Conservation (phyloP, 2,329 filamentous ascomycete species). For the Fusarium sp. region DNA sequence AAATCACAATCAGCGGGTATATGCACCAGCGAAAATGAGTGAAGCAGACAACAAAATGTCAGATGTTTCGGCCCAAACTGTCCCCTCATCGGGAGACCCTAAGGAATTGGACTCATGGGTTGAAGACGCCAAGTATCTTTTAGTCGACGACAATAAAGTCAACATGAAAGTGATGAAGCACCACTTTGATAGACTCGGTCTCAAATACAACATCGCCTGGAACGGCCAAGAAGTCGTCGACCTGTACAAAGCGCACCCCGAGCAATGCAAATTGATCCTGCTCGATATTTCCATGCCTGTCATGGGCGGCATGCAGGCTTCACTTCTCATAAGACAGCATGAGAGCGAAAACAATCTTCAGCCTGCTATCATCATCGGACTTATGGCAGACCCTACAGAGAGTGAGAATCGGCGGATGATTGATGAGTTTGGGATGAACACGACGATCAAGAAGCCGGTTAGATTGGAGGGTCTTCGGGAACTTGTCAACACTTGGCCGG, state of each 20-base stretch:
- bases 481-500: neutral
- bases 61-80: neutral
- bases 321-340: neutral
- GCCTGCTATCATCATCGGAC: neutral
- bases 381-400: neutral
- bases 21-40: neutral
- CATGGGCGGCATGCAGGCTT: neutral
- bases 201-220: neutral
- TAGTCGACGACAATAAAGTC: conserved; percentile 10
- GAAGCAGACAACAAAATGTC: neutral
- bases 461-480: neutral
- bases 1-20: neutral
- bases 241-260: neutral
- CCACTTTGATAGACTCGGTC: neutral
- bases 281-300: conserved; percentile 13
- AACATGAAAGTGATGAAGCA: neutral
- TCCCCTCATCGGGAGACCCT: fast-evolving
- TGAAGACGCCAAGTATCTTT: neutral
- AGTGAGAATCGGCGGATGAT: neutral
- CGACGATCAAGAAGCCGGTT: neutral
- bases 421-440: neutral
- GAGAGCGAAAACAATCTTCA: neutral
- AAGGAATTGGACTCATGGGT: fast-evolving
- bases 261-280: neutral
- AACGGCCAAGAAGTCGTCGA: conserved; percentile 10